A percentile compares a stretch with the other conserved stretches of the same genome.
These are phyloP conservation scores for Tilletiopsis washingtonensis DNA, from an alignment of 1,284 basidiomycete species.

Conservation along the genomic window DNA sequence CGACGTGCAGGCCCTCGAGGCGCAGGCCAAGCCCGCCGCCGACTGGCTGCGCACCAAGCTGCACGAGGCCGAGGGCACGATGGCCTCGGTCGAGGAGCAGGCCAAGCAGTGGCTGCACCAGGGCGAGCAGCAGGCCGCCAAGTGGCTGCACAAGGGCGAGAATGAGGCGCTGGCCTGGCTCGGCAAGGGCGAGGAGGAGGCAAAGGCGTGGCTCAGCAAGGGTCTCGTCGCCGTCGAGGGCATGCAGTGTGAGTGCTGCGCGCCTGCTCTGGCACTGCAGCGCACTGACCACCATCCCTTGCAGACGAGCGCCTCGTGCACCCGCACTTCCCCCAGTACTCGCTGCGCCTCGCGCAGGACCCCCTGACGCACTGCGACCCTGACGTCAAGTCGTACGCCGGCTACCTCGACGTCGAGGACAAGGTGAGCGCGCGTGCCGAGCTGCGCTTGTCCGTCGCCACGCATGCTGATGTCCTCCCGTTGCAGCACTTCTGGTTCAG, in stretches of 20 bases:
- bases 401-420: conserved; percentile 75
- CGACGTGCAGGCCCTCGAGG: conserved; percentile 12
- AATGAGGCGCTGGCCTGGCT: conserved; percentile 18
- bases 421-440: no score
- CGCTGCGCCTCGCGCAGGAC: conserved; percentile 58
- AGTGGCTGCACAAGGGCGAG: conserved; percentile 23
- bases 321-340: conserved; percentile 62
- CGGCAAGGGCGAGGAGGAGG: no score
- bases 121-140: conserved; percentile 39
- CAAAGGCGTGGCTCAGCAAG: conserved; percentile 24
- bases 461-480: no score
- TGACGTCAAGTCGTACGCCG: conserved; percentile 70
- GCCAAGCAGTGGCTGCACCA: conserved; percentile 53
- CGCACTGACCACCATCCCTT: neutral
- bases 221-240: conserved; percentile 49
- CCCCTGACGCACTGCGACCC: conserved; percentile 62
- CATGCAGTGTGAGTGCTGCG: conserved; percentile 9
- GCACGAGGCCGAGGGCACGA: neutral
- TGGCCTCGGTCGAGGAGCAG: conserved; percentile 19
- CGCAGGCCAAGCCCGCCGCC: conserved; percentile 4
- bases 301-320: conserved; percentile 68
- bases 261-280: neutral
- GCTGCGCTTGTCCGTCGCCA: no score
- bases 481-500: conserved; percentile 87
- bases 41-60: neutral